These are phyloP conservation scores for Tetrapisispora arboricola DNA, from an alignment of 805 yeast genomes.

Conservation along the genomic window DNA sequence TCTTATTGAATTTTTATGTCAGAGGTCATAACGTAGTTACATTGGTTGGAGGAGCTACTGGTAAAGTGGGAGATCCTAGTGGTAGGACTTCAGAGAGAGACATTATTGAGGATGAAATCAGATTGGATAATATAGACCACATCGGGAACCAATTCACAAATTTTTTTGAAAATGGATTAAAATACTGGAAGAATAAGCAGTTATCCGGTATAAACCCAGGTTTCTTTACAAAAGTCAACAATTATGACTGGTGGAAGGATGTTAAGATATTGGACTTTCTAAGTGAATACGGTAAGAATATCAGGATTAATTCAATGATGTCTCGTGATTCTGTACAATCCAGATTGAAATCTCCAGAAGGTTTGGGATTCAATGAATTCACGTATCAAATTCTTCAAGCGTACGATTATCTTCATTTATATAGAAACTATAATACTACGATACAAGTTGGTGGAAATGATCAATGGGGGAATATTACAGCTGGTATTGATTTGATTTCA, in stretches of 20 bases:
- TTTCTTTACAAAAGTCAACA: conserved; percentile 41
- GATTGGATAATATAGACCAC: conserved; percentile 45
- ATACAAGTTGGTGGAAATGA: conserved; percentile 94
- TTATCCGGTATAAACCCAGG: conserved; percentile 31
- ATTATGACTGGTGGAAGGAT: conserved; percentile 78
- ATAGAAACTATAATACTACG: conserved; percentile 45
- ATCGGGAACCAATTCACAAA: conserved; percentile 52
- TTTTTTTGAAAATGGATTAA: conserved; percentile 53
- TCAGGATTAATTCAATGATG: conserved; percentile 79
- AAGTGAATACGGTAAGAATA: conserved; percentile 62
- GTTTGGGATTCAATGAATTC: conserved; percentile 90
- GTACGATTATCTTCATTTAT: conserved; percentile 80
- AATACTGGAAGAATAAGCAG: conserved; percentile 41
- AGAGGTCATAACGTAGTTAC: conserved; percentile 82
- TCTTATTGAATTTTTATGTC: conserved; percentile 69
- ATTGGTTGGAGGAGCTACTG: conserved; percentile 91
- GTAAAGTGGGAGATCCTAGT: conserved; percentile 92
- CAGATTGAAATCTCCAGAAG: conserved; percentile 56
- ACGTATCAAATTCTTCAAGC: conserved; percentile 90
- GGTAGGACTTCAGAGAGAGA: conserved; percentile 74
- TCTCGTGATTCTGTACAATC: conserved; percentile 79
- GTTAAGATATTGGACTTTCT: conserved; percentile 70
- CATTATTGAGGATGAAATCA: conserved; percentile 40
- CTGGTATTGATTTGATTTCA: conserved; percentile 81
- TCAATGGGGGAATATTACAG: conserved; percentile 97